Conservation (phyloP, 179 eudicot species). For the Amaranthus tricolor region DNA sequence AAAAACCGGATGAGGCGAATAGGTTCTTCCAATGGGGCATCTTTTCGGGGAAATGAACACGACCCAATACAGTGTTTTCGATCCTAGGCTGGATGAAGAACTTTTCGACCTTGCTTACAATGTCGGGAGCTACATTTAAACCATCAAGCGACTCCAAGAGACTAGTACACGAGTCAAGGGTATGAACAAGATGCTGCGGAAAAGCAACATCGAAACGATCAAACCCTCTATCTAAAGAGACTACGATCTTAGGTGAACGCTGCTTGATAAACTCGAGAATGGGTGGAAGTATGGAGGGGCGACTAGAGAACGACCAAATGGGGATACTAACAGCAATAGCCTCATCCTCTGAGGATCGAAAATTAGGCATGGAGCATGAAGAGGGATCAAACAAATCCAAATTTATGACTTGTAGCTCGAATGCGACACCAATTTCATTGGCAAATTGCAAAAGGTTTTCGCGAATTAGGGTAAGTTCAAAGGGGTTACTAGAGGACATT, state of each 20-base stretch:
- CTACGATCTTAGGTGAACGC: constrained; percentile 66
- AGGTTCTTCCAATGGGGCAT: constrained; percentile 79
- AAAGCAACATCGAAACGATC: constrained; percentile 73
- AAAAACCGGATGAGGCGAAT: constrained; percentile 62
- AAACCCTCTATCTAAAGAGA: constrained; percentile 73
- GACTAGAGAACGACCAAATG: constrained; percentile 46
- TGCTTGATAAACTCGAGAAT: constrained; percentile 74
- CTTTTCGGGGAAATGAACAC: constrained; percentile 57
- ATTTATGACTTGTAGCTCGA: constrained; percentile 64
- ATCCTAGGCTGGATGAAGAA: constrained; percentile 75
- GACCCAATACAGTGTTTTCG: constrained; percentile 59
- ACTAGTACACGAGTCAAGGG: constrained; percentile 63
- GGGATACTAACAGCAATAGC: constrained; percentile 82
- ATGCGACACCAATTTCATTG: constrained; percentile 53
- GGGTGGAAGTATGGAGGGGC: constrained; percentile 47
- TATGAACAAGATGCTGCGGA: constrained; percentile 71
- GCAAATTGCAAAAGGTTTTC: constrained; percentile 77
- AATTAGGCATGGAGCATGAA: constrained; percentile 48
- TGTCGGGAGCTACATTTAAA: constrained; percentile 44
- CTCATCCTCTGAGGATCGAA: constrained; percentile 51
- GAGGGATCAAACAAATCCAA: constrained; percentile 58
- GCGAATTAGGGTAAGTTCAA: constrained; percentile 59
- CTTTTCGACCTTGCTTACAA: constrained; percentile 66
- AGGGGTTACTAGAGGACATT: constrained; percentile 35
- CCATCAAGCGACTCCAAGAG: constrained; percentile 75